phyloP scores from a whole-genome alignment of 2,329 filamentous ascomycete species.

The Amesomyces nigricolor region DNA sequence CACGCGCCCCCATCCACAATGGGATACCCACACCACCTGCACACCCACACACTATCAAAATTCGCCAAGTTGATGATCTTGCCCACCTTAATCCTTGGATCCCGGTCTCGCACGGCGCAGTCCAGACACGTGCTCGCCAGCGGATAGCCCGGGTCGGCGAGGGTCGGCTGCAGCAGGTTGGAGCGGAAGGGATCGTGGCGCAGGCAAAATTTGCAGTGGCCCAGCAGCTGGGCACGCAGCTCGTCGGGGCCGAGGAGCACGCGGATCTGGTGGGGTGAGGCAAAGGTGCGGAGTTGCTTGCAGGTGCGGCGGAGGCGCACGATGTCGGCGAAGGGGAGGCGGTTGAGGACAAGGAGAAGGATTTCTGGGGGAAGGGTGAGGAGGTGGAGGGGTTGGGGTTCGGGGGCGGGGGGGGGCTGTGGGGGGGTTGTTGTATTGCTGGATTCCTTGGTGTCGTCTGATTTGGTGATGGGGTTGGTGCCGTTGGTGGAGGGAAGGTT shows the following conservation, averaged over 20 bases:
- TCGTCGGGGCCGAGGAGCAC: slow-evolving; percentile 33
- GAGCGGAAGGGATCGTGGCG: slow-evolving; percentile 30
- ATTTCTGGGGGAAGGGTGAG: slow-evolving; percentile 39
- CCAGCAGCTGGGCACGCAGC: slow-evolving; percentile 30
- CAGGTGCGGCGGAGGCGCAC: slow-evolving; percentile 39
- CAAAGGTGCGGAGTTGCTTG: slow-evolving; percentile 32
- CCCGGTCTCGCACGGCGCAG: slow-evolving; percentile 34
- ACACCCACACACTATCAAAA: slow-evolving; percentile 34
- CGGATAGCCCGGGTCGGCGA: slow-evolving; percentile 32
- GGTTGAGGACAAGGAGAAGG: slow-evolving; percentile 36
- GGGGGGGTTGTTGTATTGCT: neutral
- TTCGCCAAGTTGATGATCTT: slow-evolving; percentile 36
- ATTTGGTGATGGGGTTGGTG: neutral
- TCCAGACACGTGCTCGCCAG: slow-evolving; percentile 37
- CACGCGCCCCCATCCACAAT: slow-evolving; percentile 29
- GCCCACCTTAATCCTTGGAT: slow-evolving; percentile 36
- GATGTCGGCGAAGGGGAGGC: slow-evolving; percentile 40
- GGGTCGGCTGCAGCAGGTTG: slow-evolving; percentile 32
- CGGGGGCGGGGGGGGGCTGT: neutral
- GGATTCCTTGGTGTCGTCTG: neutral
- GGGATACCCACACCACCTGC: slow-evolving; percentile 42
- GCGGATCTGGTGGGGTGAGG: slow-evolving; percentile 34
- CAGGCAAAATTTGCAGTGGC: slow-evolving; percentile 40
- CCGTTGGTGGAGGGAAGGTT: neutral
- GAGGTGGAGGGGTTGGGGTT: slow-evolving; percentile 22